A percentile compares a stretch with the other conserved stretches of the same genome.
Conservation (phyloP, 2,329 filamentous ascomycete species). For the Rhexocercosporidium sp. region DNA sequence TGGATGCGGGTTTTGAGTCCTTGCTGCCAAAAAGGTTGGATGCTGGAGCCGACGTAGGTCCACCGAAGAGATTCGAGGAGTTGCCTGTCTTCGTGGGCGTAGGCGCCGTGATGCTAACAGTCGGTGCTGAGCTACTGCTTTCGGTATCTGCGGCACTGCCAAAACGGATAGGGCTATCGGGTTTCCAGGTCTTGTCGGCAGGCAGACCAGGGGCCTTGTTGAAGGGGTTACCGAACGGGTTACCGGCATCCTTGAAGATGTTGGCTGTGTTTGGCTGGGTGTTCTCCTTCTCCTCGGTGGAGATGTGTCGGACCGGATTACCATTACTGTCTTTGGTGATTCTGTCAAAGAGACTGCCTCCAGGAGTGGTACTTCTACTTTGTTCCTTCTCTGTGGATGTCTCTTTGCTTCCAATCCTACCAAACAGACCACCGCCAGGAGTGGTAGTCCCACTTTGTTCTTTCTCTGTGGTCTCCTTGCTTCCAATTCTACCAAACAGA, state of each 20-base stretch:
- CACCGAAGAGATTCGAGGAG: constrained; percentile 23
- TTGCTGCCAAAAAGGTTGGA: constrained; percentile 9
- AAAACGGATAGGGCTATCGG: constrained; percentile 53
- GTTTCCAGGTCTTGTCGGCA: constrained; percentile 55
- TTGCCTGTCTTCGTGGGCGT: constrained; percentile 29
- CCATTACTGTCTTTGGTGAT: constrained; percentile 57
- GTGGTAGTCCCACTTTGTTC: constrained; percentile 15
- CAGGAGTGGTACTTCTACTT: constrained; percentile 42
- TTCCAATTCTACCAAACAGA: constrained; percentile 3
- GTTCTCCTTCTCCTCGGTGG: constrained; percentile 44
- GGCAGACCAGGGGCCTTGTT: constrained; percentile 32
- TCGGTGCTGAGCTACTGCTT: constrained; percentile 17
- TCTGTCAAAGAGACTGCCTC: constrained; percentile 47
- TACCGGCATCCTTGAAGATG: constrained; percentile 28
- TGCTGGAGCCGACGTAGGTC: constrained; percentile 1
- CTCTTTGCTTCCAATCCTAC: neutral
- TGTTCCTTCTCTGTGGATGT: constrained; percentile 10
- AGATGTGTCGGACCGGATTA: constrained; percentile 47
- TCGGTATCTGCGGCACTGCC: constrained; percentile 30
- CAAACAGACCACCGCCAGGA: constrained; percentile 34
- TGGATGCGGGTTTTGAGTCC: neutral
- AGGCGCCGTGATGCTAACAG: constrained; percentile 29
- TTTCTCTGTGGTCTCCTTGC: neutral
- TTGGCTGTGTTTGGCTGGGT: constrained; percentile 36
- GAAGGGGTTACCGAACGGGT: constrained; percentile 28